These are phyloP conservation scores for Ophiognomonia clavigignenti-juglandacearum DNA, from an alignment of 2,329 filamentous ascomycete species.

Conservation along the genomic window DNA sequence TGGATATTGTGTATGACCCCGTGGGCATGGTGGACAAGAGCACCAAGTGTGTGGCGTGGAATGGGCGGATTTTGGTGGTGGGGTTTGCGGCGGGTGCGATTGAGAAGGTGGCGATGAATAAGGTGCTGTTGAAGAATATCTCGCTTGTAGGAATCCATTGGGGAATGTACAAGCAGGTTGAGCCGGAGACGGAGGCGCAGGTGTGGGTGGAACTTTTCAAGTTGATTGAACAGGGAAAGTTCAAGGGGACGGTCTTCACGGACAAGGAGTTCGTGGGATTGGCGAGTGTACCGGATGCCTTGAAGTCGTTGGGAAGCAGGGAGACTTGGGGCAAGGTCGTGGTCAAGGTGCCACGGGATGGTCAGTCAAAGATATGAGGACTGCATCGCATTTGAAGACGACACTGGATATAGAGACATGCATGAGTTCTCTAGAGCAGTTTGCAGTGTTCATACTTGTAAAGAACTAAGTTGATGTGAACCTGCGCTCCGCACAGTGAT, in stretches of 20 bases:
- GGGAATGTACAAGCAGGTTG: conserved; percentile 75
- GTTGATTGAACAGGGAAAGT: conserved; percentile 72
- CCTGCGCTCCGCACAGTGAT: too few relatives aligned
- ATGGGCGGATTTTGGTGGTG: conserved; percentile 80
- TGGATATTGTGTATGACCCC: conserved; percentile 93
- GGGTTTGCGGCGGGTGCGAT: conserved; percentile 84
- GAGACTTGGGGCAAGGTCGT: conserved; percentile 97
- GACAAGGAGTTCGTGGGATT: conserved; percentile 80
- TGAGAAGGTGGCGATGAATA: conserved; percentile 89
- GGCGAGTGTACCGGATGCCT: conserved; percentile 69
- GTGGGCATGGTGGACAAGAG: conserved; percentile 84
- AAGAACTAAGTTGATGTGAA: too few relatives aligned
- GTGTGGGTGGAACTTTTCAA: conserved; percentile 83
- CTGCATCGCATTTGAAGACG: neutral
- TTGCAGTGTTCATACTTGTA: too few relatives aligned
- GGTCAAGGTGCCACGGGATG: conserved; percentile 71
- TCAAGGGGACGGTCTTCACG: conserved; percentile 75
- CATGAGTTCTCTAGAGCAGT: too few relatives aligned
- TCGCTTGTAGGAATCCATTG: conserved; percentile 85
- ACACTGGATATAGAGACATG: neutral
- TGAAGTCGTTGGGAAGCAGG: conserved; percentile 71
- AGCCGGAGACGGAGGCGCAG: conserved; percentile 61
- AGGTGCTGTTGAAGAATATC: conserved; percentile 91
- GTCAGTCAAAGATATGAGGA: conserved; percentile 49
- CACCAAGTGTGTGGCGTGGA: conserved; percentile 92